phyloP scores from a whole-genome alignment of 163 green algal genomes.

The Chlamydomonas reinhardtii region DNA sequence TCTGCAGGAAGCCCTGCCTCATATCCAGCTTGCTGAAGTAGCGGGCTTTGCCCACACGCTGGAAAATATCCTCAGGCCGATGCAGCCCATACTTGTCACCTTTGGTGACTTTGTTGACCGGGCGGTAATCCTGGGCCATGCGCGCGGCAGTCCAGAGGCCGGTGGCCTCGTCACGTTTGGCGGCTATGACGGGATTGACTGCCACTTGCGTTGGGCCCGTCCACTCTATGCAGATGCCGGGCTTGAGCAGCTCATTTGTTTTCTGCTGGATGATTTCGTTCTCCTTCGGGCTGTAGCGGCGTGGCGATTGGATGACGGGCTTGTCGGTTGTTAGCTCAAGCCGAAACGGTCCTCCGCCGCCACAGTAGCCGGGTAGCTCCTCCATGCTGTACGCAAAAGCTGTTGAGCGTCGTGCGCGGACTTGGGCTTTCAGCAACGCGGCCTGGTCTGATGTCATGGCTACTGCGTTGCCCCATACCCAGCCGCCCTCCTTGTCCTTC shows the following conservation, averaged over 20 bases:
- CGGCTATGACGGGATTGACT: background rate
- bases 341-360: background rate
- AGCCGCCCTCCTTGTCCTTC: background rate
- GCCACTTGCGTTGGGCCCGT: background rate
- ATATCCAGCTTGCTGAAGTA: conserved; percentile 32
- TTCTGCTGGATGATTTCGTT: background rate
- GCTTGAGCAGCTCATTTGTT: background rate
- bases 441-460: background rate
- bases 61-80: conserved; percentile 25
- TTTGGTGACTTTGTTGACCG: background rate
- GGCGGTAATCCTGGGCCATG: background rate
- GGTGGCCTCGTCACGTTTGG: background rate
- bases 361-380: background rate
- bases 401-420: background rate
- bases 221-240: background rate
- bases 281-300: background rate
- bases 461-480: background rate
- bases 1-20: conserved; percentile 46
- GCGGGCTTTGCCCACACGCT: background rate
- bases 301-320: background rate
- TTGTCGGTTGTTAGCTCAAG: background rate
- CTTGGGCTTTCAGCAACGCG: background rate
- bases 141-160: background rate
- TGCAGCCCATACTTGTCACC: background rate
- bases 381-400: background rate